Evolutionary conservation across 2,329 filamentous ascomycete genomes (phyloP), one percentile per base, ranked within the genome.

Genomic region (Whalleya microplaca): DNA sequence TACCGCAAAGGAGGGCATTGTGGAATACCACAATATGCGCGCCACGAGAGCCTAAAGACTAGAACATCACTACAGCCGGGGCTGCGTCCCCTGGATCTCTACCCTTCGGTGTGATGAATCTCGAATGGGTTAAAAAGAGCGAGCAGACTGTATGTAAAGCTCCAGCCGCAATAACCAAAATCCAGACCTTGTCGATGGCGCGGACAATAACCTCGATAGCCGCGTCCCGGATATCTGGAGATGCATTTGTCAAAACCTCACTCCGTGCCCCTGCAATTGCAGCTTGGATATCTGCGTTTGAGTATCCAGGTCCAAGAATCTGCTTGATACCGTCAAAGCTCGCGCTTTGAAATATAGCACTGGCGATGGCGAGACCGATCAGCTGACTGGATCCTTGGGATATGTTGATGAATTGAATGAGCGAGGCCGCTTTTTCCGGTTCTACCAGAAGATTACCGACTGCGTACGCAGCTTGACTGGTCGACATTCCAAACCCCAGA

Each of bases 321-420:
- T 41, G 19, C 6, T 45, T 37, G 10, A 62, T 56, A 3, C 53
- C 56, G 5, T 21, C 9, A 27, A 56, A 61, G 14, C 55, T 53
- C 27, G 47, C 41, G 42, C 41, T 55, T 29, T 64, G 62, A 51
- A 62, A 64, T 8, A 64, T 50, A 14, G 59, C 48, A 50, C 53
- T 62, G 1, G 56, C 53, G n/a, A 54, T 41, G 45, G 59, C 62
- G 0, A 64, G 51, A 2, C 48, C 59, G 32, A 64, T 58, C 4
- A 64, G 55, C 20, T 56, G 46, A 6, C 52, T 55, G 8, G 51
- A 55, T 1, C 50, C 46, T 21, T 64, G 62, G 9, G 55, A 53
- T 23, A 64, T 53, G 50, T 64, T 64, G 49, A 62, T 51, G 23
- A 53, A 64, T 29, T 62, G 61, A 41, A 64, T 64, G 1, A 54